These are phyloP conservation scores for Aureobasidium sp. DNA, from an alignment of 2,329 filamentous ascomycete species.

Conservation along the genomic window DNA sequence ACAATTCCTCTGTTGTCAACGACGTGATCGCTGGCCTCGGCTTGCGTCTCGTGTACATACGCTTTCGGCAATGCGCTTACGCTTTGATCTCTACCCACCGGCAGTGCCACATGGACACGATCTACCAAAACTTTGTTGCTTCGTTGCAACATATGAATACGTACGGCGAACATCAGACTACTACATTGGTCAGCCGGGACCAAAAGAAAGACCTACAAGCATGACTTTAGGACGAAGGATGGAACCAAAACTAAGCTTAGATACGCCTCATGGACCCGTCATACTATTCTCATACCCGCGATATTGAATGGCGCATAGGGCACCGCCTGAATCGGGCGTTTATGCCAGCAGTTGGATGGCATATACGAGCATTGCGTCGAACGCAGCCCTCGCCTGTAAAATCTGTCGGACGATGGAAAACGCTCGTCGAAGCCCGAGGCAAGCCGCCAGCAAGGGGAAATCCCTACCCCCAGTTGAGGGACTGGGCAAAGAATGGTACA, in stretches of 20 bases:
- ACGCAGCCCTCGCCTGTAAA: background rate
- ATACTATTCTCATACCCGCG: slow-evolving; percentile 1
- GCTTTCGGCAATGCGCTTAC: slow-evolving; percentile 9
- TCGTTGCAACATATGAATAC: background rate
- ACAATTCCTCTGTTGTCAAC: slow-evolving; percentile 5
- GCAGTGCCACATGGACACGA: slow-evolving; percentile 1
- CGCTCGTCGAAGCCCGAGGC: background rate
- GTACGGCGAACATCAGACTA: background rate
- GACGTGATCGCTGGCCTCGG: background rate
- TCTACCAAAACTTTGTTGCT: background rate
- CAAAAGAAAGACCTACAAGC: background rate
- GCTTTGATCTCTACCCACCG: slow-evolving; percentile 4
- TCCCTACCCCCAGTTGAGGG: background rate
- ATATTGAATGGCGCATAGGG: slow-evolving; percentile 1
- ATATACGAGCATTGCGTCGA: background rate
- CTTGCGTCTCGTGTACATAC: background rate
- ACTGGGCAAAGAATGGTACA: background rate
- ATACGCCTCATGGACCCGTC: background rate
- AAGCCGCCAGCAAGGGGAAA: background rate
- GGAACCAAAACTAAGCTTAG: slow-evolving; percentile 3
- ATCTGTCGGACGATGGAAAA: background rate
- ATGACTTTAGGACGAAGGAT: background rate
- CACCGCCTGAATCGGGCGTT: background rate
- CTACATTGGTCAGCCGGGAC: background rate
- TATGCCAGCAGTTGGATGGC: background rate